A percentile compares a stretch with the other conserved stretches of the same genome.
Evolutionary conservation across 768 basidiomycete genomes (phyloP).

Genomic region (Lyophyllum atratum): DNA sequence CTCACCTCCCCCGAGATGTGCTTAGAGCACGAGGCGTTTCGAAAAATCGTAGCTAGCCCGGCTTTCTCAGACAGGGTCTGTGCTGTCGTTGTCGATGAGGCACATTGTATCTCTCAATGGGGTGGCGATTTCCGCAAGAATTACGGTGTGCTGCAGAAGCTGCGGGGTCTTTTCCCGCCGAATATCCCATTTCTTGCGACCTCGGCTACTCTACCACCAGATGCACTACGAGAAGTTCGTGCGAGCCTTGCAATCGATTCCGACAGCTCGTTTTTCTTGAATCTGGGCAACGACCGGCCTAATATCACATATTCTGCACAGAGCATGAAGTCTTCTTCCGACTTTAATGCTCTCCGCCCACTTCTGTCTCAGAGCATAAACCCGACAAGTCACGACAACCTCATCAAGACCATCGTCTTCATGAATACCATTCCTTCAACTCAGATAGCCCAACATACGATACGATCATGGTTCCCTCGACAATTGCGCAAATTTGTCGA

Average conservation of each 20-base stretch:
- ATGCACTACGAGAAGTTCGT: constrained; percentile 18
- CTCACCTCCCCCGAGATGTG: constrained; percentile 43
- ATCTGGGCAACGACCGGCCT: constrained; percentile 36
- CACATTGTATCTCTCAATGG: constrained; percentile 38
- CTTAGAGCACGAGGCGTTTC: constrained; percentile 30
- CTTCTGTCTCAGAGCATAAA: constrained; percentile 23
- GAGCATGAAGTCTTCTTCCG: constrained; percentile 28
- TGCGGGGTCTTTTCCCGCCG: constrained; percentile 28
- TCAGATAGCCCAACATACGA: constrained; percentile 9
- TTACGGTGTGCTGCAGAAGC: constrained; percentile 25
- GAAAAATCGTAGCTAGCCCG: constrained; percentile 19
- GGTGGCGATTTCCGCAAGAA: constrained; percentile 33
- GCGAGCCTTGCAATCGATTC: constrained; percentile 26
- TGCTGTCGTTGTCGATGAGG: constrained; percentile 30
- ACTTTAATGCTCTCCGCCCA: constrained; percentile 17
- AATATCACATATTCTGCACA: constrained; percentile 31
- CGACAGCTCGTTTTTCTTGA: constrained; percentile 33
- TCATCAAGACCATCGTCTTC: constrained; percentile 24
- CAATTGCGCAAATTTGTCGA: constrained; percentile 21
- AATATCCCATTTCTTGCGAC: constrained; percentile 20
- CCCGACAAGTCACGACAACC: constrained; percentile 17
- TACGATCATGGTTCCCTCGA: constrained; percentile 9
- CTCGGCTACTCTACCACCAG: constrained; percentile 25
- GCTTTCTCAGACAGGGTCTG: constrained; percentile 22
- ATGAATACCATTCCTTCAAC: constrained; percentile 22